phyloP scores from a whole-genome alignment of 2,329 filamentous ascomycete genomes.

The Aspergillus tamarii region DNA sequence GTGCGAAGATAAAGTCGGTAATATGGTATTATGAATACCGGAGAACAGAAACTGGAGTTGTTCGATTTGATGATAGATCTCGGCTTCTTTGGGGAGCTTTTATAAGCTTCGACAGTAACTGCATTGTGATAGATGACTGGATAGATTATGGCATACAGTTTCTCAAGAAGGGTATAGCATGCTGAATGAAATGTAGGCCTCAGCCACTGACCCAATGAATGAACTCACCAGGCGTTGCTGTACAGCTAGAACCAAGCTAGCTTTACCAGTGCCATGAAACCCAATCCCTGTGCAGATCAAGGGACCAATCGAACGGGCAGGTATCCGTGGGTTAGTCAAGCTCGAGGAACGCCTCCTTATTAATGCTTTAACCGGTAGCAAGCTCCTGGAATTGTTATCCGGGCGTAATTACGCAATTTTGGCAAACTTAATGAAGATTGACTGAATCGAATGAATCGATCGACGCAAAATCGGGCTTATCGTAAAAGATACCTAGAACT shows the following conservation, averaged over 20 bases:
- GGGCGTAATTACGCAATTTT: neutral
- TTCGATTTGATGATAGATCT: neutral
- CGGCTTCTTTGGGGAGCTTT: neutral
- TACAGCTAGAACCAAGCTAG: neutral
- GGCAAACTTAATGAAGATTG: no score
- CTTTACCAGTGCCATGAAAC: neutral
- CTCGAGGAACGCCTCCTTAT: neutral
- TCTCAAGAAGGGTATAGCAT: neutral
- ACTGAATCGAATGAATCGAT: no score
- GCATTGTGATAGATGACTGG: neutral
- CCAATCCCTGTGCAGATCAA: neutral
- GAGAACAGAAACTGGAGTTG: no score
- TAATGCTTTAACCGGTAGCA: neutral
- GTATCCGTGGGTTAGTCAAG: neutral
- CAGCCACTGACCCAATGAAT: slow-evolving; percentile 1
- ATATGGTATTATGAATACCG: neutral
- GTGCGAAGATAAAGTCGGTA: neutral
- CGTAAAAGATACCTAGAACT: no score
- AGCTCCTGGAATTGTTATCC: neutral
- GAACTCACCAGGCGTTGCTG: neutral
- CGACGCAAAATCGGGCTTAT: no score
- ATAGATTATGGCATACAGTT: neutral
- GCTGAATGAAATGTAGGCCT: neutral
- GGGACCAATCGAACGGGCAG: neutral
- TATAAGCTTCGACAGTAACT: neutral